phyloP scores from a whole-genome alignment of 2,329 filamentous ascomycete species.

The Huntiella decipiens region DNA sequence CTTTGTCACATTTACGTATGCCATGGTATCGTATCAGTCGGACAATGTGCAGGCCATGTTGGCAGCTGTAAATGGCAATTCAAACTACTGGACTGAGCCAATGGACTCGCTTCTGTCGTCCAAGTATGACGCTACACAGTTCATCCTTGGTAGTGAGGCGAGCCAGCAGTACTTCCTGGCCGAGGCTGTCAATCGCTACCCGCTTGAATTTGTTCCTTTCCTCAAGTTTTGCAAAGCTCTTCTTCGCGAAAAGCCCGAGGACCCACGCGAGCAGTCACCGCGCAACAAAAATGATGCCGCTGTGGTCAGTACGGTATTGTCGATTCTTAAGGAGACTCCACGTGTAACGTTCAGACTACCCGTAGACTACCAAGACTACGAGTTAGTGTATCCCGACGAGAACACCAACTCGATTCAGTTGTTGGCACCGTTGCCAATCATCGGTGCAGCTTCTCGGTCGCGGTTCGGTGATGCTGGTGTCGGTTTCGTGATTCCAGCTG shows the following conservation, averaged over 20 bases:
- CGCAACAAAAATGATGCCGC: conserved; percentile 1
- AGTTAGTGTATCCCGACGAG: conserved; percentile 66
- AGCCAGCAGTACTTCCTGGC: conserved; percentile 24
- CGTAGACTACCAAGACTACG: conserved; percentile 51
- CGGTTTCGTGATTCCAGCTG: conserved; percentile 41
- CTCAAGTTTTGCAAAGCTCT: conserved; percentile 21
- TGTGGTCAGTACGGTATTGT: conserved; percentile 26
- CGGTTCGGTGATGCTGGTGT: conserved; percentile 22
- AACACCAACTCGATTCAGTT: conserved; percentile 65
- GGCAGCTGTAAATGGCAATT: conserved; percentile 33
- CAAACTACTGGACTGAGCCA: conserved; percentile 13
- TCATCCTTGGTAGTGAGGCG: conserved; percentile 33
- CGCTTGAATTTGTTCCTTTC: conserved; percentile 20
- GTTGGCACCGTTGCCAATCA: conserved; percentile 41
- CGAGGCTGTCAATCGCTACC: conserved; percentile 15
- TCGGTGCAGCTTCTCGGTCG: conserved; percentile 20
- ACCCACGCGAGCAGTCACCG: not conserved
- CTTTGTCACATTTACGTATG: conserved; percentile 47
- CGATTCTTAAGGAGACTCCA: conserved; percentile 48
- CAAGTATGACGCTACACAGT: conserved; percentile 17
- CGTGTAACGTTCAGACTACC: conserved; percentile 66
- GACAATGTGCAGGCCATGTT: conserved; percentile 51
- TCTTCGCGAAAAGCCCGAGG: conserved; percentile 16
- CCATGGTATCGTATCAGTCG: conserved; percentile 51
- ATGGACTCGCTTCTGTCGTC: conserved; percentile 9